Conservation (phyloP, 192 early-diverging fungal species). For the Umbelopsis ramanniana region DNA sequence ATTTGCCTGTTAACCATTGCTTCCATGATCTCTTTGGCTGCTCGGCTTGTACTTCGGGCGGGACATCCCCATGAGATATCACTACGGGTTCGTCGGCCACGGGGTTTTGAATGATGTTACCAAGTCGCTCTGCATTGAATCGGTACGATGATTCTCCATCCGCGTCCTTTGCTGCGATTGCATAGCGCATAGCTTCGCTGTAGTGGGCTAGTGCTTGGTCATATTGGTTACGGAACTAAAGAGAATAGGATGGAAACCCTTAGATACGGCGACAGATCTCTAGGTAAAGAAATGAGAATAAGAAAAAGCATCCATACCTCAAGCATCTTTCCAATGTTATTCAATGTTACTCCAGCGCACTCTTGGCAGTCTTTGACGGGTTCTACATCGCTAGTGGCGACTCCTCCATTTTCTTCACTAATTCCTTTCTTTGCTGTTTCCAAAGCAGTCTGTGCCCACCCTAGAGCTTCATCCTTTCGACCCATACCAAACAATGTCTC, state of each 20-base stretch:
- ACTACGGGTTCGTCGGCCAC: not conserved
- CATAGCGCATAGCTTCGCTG: slow-evolving; percentile 44
- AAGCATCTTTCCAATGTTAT: slow-evolving; percentile 53
- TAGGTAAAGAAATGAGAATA: no score
- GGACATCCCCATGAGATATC: not conserved
- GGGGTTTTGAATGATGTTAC: not conserved
- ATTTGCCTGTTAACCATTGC: slow-evolving; percentile 18
- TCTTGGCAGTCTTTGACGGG: slow-evolving; percentile 51
- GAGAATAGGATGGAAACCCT: not conserved
- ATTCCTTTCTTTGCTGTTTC: slow-evolving; percentile 43
- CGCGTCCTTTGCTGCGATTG: slow-evolving; percentile 42
- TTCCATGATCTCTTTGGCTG: slow-evolving; percentile 9
- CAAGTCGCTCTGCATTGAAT: slow-evolving; percentile 23
- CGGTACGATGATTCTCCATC: slow-evolving; percentile 28
- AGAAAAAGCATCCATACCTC: slow-evolving; percentile 40
- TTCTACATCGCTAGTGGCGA: not conserved
- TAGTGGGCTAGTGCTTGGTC: slow-evolving; percentile 44
- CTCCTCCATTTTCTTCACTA: slow-evolving; percentile 19
- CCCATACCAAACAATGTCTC: slow-evolving; percentile 51
- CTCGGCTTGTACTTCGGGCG: not conserved
- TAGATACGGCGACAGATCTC: not conserved
- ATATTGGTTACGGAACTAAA: slow-evolving; percentile 50
- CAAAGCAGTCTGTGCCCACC: slow-evolving; percentile 60
- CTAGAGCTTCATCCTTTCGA: slow-evolving; percentile 55
- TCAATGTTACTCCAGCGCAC: slow-evolving; percentile 56